Conservation (phyloP, 345 rosid genomes). For the Gossypium longicalyx region DNA sequence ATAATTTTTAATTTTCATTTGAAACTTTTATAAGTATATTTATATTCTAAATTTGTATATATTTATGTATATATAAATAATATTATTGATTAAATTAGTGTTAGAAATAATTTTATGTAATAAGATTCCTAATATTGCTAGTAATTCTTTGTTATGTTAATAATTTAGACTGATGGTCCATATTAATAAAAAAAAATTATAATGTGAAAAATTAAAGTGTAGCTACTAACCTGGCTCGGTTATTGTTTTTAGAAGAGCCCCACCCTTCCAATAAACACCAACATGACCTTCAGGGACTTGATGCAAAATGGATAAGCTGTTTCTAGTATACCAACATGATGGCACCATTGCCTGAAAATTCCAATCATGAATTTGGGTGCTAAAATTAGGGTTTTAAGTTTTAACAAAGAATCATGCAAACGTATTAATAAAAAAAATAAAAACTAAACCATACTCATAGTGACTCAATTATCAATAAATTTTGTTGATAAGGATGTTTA, state of each 20-base stretch:
- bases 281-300: constrained; percentile 98
- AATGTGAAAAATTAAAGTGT: background rate
- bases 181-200: background rate
- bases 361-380: constrained; percentile 1
- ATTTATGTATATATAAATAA: too few relatives aligned
- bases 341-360: constrained; percentile 48
- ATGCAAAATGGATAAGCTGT: constrained; percentile 53
- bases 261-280: constrained; percentile 96
- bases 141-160: too few relatives aligned
- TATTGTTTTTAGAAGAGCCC: constrained; percentile 68
- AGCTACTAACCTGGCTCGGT: constrained; percentile 56
- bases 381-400: background rate
- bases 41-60: too few relatives aligned
- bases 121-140: too few relatives aligned
- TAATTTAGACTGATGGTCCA: background rate
- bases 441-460: too few relatives aligned
- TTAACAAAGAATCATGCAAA: background rate
- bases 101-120: too few relatives aligned
- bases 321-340: constrained; percentile 23
- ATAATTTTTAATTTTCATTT: too few relatives aligned
- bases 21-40: too few relatives aligned
- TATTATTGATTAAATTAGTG: too few relatives aligned
- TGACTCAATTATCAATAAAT: too few relatives aligned
- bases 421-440: too few relatives aligned
- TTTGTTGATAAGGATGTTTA: too few relatives aligned